phyloP scores from a whole-genome alignment of 129 eudicot species.

The Chrysanthemum lavandulifolium region DNA sequence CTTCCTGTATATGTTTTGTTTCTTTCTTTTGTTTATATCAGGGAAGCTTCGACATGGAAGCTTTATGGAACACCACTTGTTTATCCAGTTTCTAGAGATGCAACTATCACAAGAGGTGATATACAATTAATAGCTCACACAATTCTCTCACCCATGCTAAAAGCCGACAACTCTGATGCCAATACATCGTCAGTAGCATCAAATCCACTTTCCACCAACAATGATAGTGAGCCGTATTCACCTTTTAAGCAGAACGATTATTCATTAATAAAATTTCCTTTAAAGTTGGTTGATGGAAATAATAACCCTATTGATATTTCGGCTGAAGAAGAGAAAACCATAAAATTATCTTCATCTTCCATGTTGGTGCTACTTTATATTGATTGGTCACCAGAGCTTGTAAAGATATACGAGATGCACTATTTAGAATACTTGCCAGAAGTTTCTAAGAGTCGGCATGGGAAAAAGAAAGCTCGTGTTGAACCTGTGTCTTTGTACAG shows the following conservation, averaged over 20 bases:
- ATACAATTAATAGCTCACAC: conserved; percentile 67
- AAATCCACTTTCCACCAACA: conserved; percentile 28
- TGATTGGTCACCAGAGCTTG: conserved; percentile 80
- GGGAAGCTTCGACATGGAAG: conserved; percentile 70
- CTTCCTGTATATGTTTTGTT: not conserved
- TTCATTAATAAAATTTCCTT: conserved; percentile 53
- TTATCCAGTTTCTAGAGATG: conserved; percentile 65
- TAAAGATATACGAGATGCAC: conserved; percentile 56
- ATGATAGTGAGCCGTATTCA: conserved; percentile 18
- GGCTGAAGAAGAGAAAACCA: conserved; percentile 65
- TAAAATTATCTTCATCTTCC: conserved; percentile 61
- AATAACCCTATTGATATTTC: conserved; percentile 69
- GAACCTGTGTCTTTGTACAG: conserved; percentile 86
- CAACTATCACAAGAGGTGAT: conserved; percentile 71
- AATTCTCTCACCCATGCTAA: conserved; percentile 68
- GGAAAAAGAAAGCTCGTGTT: conserved; percentile 63
- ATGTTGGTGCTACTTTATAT: conserved; percentile 62
- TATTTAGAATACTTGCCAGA: conserved; percentile 80
- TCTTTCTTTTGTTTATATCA: conserved; percentile 12
- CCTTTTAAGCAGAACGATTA: conserved; percentile 34
- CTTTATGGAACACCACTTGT: conserved; percentile 88
- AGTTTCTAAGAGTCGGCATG: conserved; percentile 58
- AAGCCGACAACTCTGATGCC: conserved; percentile 35
- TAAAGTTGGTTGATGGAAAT: conserved; percentile 81
- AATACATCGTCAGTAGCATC: conserved; percentile 34